These are phyloP conservation scores for Euphorbia celastroides DNA, from an alignment of 441 rosid species.

Conservation along the genomic window DNA sequence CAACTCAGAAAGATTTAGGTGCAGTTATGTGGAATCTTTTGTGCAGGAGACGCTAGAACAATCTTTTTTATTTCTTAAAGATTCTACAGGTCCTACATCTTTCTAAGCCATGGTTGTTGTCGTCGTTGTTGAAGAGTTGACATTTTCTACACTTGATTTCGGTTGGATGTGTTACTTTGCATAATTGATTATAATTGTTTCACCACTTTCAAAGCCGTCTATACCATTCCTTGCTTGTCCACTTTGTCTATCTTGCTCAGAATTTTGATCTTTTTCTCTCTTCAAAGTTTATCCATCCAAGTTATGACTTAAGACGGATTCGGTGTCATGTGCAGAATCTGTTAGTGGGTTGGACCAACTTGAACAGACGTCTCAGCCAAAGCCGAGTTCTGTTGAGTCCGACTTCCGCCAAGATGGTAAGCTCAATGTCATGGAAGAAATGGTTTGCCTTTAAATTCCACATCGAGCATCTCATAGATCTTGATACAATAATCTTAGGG, in stretches of 20 bases:
- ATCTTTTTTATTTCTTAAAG: background rate
- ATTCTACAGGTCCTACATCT: background rate
- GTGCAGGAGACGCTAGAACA: background rate
- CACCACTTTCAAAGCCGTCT: background rate
- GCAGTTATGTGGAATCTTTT: background rate
- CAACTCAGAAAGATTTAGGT: background rate
- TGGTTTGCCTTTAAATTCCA: constrained; percentile 28
- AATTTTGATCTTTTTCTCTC: background rate
- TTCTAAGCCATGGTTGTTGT: no score
- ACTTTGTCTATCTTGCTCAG: background rate
- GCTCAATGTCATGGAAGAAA: constrained; percentile 39
- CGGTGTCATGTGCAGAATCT: constrained; percentile 36
- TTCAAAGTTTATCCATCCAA: background rate
- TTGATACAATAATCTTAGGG: constrained; percentile 48
- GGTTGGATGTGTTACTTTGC: no score
- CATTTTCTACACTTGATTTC: no score
- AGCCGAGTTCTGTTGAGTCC: constrained; percentile 35
- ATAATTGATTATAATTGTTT: no score
- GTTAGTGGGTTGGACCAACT: constrained; percentile 33
- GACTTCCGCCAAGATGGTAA: constrained; percentile 65
- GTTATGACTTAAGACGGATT: background rate
- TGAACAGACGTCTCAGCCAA: constrained; percentile 39
- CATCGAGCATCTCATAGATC: constrained; percentile 31
- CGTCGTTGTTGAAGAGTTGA: no score
- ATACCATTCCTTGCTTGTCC: background rate